Base-by-base conservation (phyloP, 805 yeast genomes). In the Wickerhamiella australiensis region DNA sequence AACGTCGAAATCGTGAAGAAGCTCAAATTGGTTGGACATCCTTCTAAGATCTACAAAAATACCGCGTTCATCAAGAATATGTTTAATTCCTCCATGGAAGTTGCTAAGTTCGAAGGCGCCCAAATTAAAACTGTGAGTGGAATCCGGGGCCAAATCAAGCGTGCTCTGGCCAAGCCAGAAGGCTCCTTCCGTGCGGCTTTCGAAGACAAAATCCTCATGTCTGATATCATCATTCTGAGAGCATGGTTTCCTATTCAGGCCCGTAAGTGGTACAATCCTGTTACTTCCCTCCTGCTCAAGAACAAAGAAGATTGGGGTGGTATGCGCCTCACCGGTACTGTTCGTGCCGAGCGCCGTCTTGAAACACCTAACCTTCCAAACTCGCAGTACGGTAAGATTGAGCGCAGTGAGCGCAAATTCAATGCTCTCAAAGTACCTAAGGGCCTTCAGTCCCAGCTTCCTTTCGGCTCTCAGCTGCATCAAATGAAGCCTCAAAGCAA, bases 51-150 rank as follows among this genome's bases (percentile, higher is more conserved):
- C 44, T 90, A 82, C 78, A 81, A 86, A 62, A 92, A 92, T 68
- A 92, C 98, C 3, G 98, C 98, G 1, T 92, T 94, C 64, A 82
- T 92, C 61, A 90, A 86, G 67, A 96, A 90, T 61, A 92, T 92
- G 99, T 92, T 92, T 65, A 73, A 82, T 23, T 80, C 92, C 52
- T 76, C 94, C 0, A 72, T 92, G 67, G 99, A 92, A 68, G 95
- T 90, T 51, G 97, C 97, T 36, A 85, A 87, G 64, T 92, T 92
- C 62, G 98, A 92, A 69, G 99, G 99, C 52, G 98, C 98, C 0
- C 81, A 87, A 42, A 87, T 92, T 62, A 83, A 87, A 65, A 94
- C 98, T 0, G 98, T 92, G 3, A 85, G 95, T 6, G 98, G 99
- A 53, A 86, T 92, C 52, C 74, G 98, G 57, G 99, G 99, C 66